Evolutionary conservation across 2,329 filamentous ascomycete species (phyloP).

Genomic region (Lasiodiplodia citricola): DNA sequence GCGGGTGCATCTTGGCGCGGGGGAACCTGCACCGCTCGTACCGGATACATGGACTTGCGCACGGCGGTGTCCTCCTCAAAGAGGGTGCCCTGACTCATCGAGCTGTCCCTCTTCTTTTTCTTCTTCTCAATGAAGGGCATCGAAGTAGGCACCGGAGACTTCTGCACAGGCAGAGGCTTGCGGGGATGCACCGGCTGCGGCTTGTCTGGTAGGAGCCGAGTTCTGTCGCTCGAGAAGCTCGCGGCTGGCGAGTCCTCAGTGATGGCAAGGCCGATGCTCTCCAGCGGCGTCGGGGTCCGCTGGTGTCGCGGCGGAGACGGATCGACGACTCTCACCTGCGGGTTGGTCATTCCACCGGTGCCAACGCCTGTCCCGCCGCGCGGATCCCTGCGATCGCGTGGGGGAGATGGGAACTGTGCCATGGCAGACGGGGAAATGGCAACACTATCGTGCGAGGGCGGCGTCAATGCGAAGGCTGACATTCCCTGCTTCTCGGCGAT

Average conservation of each 20-base stretch:
- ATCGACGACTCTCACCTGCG: slow-evolving; percentile 2
- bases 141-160: slow-evolving; percentile 1
- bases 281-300: slow-evolving; percentile 30
- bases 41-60: slow-evolving; percentile 15
- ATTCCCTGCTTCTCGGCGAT: slow-evolving; percentile 26
- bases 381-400: slow-evolving; percentile 25
- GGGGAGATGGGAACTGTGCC: slow-evolving; percentile 15
- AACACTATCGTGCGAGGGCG: slow-evolving; percentile 16
- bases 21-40: slow-evolving; percentile 3
- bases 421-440: slow-evolving; percentile 5
- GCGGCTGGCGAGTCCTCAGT: slow-evolving; percentile 36
- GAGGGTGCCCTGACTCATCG: slow-evolving; percentile 42
- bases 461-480: slow-evolving; percentile 4
- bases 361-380: slow-evolving; percentile 26
- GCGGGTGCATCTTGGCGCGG: slow-evolving; percentile 5
- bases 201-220: slow-evolving; percentile 34
- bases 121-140: slow-evolving; percentile 16
- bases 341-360: background rate
- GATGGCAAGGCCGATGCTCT: slow-evolving; percentile 46
- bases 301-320: slow-evolving; percentile 4
- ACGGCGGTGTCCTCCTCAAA: slow-evolving; percentile 40
- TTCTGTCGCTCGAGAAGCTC: slow-evolving; percentile 27
- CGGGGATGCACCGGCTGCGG: slow-evolving; percentile 26
- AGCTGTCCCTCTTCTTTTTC: slow-evolving; percentile 35
- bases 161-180: slow-evolving; percentile 25